These are phyloP conservation scores for Parascedosporium putredinis DNA, from an alignment of 2,329 filamentous ascomycete genomes.

Conservation along the genomic window DNA sequence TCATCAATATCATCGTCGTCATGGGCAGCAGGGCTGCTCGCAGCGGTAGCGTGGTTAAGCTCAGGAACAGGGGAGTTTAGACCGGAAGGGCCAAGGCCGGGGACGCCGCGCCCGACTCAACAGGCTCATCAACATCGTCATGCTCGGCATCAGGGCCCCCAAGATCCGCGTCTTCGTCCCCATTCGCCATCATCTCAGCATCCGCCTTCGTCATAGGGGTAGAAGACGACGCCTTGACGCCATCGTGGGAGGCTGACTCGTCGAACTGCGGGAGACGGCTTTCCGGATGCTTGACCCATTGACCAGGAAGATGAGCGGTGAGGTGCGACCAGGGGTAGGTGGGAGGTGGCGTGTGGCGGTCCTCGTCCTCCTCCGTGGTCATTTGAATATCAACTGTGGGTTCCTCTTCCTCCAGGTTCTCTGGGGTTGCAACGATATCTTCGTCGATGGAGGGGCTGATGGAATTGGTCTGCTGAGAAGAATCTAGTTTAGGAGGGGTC, in stretches of 20 bases:
- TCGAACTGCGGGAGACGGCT: conserved; percentile 13
- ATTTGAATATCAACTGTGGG: not conserved
- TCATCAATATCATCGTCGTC: conserved; percentile 15
- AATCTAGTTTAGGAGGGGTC: too few species aligned
- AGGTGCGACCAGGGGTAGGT: conserved; percentile 26
- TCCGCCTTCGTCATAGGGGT: conserved; percentile 3
- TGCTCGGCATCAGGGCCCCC: conserved; percentile 14
- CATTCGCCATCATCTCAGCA: conserved; percentile 6
- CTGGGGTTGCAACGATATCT: not conserved
- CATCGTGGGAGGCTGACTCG: conserved; percentile 7
- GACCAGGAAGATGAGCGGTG: conserved; percentile 29
- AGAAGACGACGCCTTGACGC: conserved; percentile 4
- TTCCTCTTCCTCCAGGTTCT: not conserved
- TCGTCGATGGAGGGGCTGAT: not conserved
- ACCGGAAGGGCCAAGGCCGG: not conserved
- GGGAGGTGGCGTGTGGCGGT: conserved; percentile 13
- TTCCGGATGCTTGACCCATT: conserved; percentile 29
- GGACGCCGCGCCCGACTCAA: conserved; percentile 13
- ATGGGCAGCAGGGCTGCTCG: conserved; percentile 5
- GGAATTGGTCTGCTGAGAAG: too few species aligned
- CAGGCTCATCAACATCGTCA: conserved; percentile 17
- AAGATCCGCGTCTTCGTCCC: conserved; percentile 4
- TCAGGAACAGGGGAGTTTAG: conserved; percentile 2
- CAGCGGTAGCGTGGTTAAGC: conserved; percentile 6
- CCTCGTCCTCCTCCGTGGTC: conserved; percentile 2